Evolutionary conservation across 140 eudicot species (phyloP).

Genomic region (Erigeron philadelphicus): DNA sequence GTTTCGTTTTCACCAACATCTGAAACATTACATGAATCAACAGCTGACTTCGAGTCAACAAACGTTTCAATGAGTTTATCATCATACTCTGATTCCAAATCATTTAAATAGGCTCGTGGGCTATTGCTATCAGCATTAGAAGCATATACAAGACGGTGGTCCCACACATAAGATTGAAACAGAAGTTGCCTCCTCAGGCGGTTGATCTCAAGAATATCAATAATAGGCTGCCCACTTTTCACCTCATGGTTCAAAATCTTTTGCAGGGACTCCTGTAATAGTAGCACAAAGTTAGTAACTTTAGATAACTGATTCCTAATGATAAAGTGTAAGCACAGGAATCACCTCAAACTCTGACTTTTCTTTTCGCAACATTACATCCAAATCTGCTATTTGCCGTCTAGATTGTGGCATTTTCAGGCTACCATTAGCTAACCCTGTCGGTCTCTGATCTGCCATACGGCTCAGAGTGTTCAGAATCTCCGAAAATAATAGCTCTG

Average conservation of each 20-base stretch:
- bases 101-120: constrained; percentile 24
- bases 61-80: constrained; percentile 35
- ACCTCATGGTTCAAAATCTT: constrained; percentile 48
- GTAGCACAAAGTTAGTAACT: constrained; percentile 6
- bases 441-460: constrained; percentile 44
- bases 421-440: constrained; percentile 31
- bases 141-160: constrained; percentile 64
- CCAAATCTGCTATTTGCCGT: constrained; percentile 53
- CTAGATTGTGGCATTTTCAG: constrained; percentile 38
- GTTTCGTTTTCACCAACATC: constrained; percentile 29
- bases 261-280: constrained; percentile 53
- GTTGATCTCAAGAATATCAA: constrained; percentile 82
- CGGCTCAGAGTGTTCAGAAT: constrained; percentile 50
- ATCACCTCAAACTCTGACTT: constrained; percentile 70
- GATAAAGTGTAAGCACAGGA: background rate
- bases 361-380: constrained; percentile 64
- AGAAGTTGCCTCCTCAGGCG: constrained; percentile 67
- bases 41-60: constrained; percentile 25
- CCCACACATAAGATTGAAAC: constrained; percentile 88
- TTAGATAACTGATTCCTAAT: background rate
- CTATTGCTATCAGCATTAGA: constrained; percentile 44
- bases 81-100: constrained; percentile 23
- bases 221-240: constrained; percentile 49
- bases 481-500: constrained; percentile 70
- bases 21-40: constrained; percentile 31